phyloP scores from a whole-genome alignment of 176 grass and related monocot genomes.

The Thinopyrum elongatum region DNA sequence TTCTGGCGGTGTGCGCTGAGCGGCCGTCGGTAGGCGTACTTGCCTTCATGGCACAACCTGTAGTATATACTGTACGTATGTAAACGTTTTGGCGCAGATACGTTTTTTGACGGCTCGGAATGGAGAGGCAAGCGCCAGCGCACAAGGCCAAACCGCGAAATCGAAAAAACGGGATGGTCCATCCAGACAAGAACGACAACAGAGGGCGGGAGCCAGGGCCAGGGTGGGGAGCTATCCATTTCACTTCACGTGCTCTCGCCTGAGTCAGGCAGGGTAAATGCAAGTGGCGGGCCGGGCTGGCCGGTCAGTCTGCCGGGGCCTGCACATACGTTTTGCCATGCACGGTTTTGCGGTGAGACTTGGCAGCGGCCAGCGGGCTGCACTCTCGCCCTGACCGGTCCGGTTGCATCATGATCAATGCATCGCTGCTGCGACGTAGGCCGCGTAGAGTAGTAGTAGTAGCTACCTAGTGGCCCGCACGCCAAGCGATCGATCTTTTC shows the following conservation, averaged over 20 bases:
- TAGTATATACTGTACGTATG: too few species aligned
- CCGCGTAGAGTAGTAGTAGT: background rate
- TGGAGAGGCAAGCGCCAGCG: too few species aligned
- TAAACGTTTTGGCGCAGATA: too few species aligned
- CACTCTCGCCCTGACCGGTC: background rate
- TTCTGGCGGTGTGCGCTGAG: too few species aligned
- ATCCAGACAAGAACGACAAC: background rate
- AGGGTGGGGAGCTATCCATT: background rate
- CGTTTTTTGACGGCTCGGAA: too few species aligned
- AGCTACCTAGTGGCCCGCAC: background rate
- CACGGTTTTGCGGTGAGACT: background rate
- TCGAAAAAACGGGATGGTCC: background rate
- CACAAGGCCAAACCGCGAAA: too few species aligned
- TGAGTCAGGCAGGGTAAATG: background rate
- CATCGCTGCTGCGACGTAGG: background rate
- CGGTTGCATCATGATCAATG: constrained; percentile 9
- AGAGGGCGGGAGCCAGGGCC: background rate
- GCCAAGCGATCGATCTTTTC: background rate
- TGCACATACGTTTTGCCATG: background rate
- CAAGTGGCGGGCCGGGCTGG: background rate
- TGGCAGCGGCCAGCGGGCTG: background rate
- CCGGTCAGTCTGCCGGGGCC: background rate
- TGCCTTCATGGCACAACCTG: too few species aligned
- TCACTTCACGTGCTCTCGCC: background rate
- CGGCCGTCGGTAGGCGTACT: too few species aligned